These are phyloP conservation scores for Pythium folliculosum DNA, from an alignment of 352 stramenopile genomes.

Conservation along the genomic window DNA sequence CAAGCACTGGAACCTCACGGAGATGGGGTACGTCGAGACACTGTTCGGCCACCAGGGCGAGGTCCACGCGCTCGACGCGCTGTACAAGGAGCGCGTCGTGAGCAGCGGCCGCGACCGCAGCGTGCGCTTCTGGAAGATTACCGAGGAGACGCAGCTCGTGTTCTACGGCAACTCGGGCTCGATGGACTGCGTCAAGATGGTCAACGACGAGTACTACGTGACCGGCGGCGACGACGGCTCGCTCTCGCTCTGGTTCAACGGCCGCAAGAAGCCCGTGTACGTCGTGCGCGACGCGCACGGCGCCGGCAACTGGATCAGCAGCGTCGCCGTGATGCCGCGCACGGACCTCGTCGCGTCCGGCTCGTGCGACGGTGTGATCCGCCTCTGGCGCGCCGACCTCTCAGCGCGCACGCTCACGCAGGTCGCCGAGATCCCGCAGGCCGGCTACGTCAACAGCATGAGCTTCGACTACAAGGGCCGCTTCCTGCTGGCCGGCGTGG, in stretches of 20 bases:
- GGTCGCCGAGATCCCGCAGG: conserved; percentile 74
- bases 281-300: conserved; percentile 86
- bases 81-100: conserved; percentile 90
- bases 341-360: conserved; percentile 92
- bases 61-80: conserved; percentile 89
- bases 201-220: conserved; percentile 93
- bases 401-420: conserved; percentile 59
- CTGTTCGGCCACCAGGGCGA: conserved; percentile 93
- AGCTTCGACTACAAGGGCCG: conserved; percentile 78
- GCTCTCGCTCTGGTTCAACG: conserved; percentile 92
- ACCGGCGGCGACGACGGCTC: conserved; percentile 90
- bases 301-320: conserved; percentile 89
- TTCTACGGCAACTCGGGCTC: conserved; percentile 90
- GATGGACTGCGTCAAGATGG: conserved; percentile 92
- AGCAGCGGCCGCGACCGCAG: conserved; percentile 90
- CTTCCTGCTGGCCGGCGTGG: conserved; percentile 90
- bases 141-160: conserved; percentile 94
- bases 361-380: conserved; percentile 89
- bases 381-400: conserved; percentile 90
- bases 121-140: conserved; percentile 95
- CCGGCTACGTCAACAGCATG: conserved; percentile 73
- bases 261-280: conserved; percentile 92
- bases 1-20: conserved; percentile 95
- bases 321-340: conserved; percentile 84
- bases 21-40: conserved; percentile 96